These are phyloP conservation scores for Fusarium brevicatenulatum DNA, from an alignment of 2,329 filamentous ascomycete species.

Conservation along the genomic window DNA sequence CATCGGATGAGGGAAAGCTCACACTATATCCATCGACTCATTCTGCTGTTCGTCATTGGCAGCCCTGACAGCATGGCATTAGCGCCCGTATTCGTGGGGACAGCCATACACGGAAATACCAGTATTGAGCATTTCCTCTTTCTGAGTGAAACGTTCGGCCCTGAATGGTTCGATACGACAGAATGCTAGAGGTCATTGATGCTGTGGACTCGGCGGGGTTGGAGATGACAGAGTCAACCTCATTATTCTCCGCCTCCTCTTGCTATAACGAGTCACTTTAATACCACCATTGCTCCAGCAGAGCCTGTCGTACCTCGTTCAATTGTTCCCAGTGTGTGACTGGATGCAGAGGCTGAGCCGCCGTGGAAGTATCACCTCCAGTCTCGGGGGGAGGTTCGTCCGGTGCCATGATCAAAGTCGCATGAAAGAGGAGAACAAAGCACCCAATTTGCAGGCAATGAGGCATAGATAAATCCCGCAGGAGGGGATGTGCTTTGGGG, in stretches of 20 bases:
- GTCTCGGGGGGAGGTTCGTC: neutral
- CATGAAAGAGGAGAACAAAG: accelerated
- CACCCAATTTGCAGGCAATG: accelerated
- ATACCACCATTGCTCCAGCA: accelerated
- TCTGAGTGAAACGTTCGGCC: conserved; percentile 29
- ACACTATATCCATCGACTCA: conserved; percentile 35
- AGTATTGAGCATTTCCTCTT: conserved; percentile 18
- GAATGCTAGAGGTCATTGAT: conserved; percentile 27
- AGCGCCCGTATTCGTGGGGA: accelerated
- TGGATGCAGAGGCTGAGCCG: neutral
- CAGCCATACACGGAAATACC: neutral
- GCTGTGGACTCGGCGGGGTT: conserved; percentile 18
- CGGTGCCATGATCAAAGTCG: neutral
- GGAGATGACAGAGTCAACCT: conserved; percentile 14
- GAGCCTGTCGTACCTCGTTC: neutral
- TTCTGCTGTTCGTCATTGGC: conserved; percentile 32
- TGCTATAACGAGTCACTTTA: neutral
- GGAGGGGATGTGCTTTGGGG: neutral
- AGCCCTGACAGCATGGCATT: neutral
- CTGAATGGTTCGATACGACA: conserved; percentile 26
- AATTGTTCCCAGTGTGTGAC: conserved; percentile 7
- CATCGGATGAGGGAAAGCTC: accelerated
- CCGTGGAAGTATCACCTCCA: neutral
- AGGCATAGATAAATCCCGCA: neutral
- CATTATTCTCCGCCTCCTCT: neutral